phyloP scores from a whole-genome alignment of 495 filamentous ascomycete genomes.

The Podospora appendiculata region DNA sequence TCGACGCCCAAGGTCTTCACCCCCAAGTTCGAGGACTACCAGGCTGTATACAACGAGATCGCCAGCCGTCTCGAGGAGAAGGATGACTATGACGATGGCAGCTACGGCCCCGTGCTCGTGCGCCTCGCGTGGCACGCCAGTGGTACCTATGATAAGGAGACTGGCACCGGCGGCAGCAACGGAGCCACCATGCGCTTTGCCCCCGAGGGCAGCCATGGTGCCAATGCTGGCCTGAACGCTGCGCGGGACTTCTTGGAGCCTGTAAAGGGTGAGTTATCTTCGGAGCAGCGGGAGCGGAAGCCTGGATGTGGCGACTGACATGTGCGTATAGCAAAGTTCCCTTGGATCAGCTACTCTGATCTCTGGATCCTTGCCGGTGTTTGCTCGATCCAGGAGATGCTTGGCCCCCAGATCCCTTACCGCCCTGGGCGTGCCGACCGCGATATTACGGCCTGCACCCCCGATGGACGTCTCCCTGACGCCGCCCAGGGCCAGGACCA shows the following conservation, averaged over 20 bases:
- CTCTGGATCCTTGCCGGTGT: constrained; percentile 91
- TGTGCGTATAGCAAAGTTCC: constrained; percentile 55
- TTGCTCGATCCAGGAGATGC: constrained; percentile 88
- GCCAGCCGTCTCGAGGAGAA: constrained; percentile 73
- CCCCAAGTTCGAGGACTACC: constrained; percentile 81
- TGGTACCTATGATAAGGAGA: constrained; percentile 83
- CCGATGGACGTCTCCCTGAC: constrained; percentile 93
- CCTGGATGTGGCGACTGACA: no score
- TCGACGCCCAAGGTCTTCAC: constrained; percentile 52
- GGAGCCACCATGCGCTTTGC: constrained; percentile 97
- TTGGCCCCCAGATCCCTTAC: constrained; percentile 82
- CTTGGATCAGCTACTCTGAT: constrained; percentile 94
- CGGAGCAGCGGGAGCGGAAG: no score
- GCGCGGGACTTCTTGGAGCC: constrained; percentile 91
- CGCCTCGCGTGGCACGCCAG: constrained; percentile 84
- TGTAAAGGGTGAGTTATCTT: constrained; percentile 55
- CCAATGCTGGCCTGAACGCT: constrained; percentile 82
- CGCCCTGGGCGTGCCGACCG: constrained; percentile 79
- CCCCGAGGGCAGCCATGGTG: constrained; percentile 86
- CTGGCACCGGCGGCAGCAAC: constrained; percentile 87
- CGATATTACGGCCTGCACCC: constrained; percentile 81
- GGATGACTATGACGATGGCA: constrained; percentile 94
- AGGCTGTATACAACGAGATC: constrained; percentile 90
- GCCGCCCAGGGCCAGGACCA: constrained; percentile 72
- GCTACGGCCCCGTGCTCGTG: constrained; percentile 84